Base-by-base conservation (phyloP, 768 basidiomycete species). In the Suillus decipiens region DNA sequence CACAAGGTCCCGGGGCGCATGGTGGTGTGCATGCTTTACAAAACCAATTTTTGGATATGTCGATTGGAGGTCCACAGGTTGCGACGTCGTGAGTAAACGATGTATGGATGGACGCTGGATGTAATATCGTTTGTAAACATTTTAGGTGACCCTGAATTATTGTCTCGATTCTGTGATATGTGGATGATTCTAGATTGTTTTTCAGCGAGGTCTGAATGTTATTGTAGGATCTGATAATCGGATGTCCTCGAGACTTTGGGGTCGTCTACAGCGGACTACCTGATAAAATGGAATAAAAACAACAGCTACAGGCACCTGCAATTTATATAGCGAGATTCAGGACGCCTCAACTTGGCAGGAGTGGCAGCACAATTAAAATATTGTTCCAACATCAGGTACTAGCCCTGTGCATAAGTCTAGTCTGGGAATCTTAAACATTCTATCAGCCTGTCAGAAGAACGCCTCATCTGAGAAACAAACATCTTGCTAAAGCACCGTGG, bases 21-120 rank as follows among this genome's bases (percentile, higher is more conserved):
- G 67, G 68, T n/a, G 64, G 65, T 24, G 66, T 71, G 22, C 71
- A 65, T 48, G 36, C 55, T 14, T 45, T 76, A 41, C 72, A 75
- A 56, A 67, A 73, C 28, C 73, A 75, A 5, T 73, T 76, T 48
- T 72, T 74, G 60, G 75, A 69, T 43, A 76, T 75, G 72, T 64
- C 28, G 36, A 66, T 76, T 41, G 69, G 51, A 14, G 60, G 60
- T 31, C 54, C 68, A 41, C 10, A 66, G 24, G 72, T 58, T 34
- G 63, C 60, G 19, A 57, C 61, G 10, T 39, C 56, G 3, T 60
- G 42, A 60, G 37, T 5, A 41, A 56, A 34, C 28, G 24, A 57
- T 56, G 37, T 8, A 10, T 39, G 36, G 10, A 33, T 57, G 24
- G 1, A 10, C 28, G 37, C 1, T 2, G 43, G 17, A 37, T 48